Percentiles rank a stretch among this genome's conserved stretches.
These are phyloP conservation scores for Elongisporangium anandrum DNA, from an alignment of 352 stramenopile genomes.

Conservation along the genomic window DNA sequence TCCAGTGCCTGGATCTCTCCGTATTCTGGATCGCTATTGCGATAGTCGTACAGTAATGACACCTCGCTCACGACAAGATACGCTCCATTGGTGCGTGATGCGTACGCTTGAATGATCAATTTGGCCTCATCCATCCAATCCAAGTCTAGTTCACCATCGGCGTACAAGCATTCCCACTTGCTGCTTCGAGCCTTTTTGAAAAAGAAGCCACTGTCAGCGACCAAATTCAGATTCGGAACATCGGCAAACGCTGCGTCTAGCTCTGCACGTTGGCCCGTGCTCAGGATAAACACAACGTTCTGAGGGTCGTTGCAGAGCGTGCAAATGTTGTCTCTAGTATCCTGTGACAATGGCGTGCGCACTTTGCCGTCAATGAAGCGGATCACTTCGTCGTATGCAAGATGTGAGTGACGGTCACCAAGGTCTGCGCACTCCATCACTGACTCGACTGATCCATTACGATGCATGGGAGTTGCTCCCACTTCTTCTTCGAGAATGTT, in stretches of 20 bases:
- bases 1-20: constrained; percentile 96
- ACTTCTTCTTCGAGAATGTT: constrained; percentile 59
- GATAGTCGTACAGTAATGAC: constrained; percentile 97
- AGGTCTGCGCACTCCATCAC: constrained; percentile 15
- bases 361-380: constrained; percentile 68
- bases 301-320: constrained; percentile 51
- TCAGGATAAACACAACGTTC: constrained; percentile 71
- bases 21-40: constrained; percentile 98
- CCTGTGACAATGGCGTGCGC: constrained; percentile 54
- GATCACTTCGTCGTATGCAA: constrained; percentile 24
- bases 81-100: constrained; percentile 95
- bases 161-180: constrained; percentile 62
- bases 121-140: constrained; percentile 94
- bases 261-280: constrained; percentile 48
- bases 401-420: constrained; percentile 4
- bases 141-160: constrained; percentile 48
- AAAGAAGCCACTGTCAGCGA: constrained; percentile 71
- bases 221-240: constrained; percentile 48
- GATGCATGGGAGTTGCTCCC: constrained; percentile 19
- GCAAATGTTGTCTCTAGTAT: constrained; percentile 45
- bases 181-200: constrained; percentile 29
- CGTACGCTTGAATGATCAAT: constrained; percentile 97
- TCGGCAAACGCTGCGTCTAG: constrained; percentile 53
- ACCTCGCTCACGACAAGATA: constrained; percentile 97
- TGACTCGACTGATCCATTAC: constrained; percentile 49